Base-by-base conservation (phyloP, 768 basidiomycete species). In the Naganishia antarctica region DNA sequence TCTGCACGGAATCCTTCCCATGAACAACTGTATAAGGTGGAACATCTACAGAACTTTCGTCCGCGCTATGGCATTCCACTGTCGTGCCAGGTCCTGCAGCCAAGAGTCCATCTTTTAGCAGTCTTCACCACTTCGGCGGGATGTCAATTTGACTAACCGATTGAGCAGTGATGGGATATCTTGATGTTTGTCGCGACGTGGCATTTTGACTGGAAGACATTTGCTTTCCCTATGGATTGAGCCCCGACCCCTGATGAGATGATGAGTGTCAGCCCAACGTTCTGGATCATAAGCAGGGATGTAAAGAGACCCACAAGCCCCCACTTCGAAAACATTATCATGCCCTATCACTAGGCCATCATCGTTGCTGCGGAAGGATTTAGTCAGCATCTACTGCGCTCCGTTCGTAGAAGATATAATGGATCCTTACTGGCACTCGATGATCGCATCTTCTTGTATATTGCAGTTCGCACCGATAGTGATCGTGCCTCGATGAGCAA, bases 241-340 rank as follows among this genome's bases (percentile, higher is more conserved):
- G 41, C 43, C 43, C 58, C 49, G 29, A 41, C 46, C 48, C 61
- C 32, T 65, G 37, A 29, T 43, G 61, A 32, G 46, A 53, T 28
- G 25, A 41, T 44, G 31, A 34, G 21, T n/a, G 32, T 29, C 9
- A 9, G 18, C 40, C 16, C 21, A 40, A 26, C 13, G 43, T 16
- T 21, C 23, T 29, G 6, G 51, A 37, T 8, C 5, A 7, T 28
- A 1, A 21, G 18, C 13, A 9, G 13, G n/a, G 5, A 62, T 46
- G 25, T 28, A 8, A 21, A 2, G 48, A 34, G 18, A 85, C 89
- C 67, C 72, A 94, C 94, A 87, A 76, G 87, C 90, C 23, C 89
- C 90, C 60, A 96, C 90, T 79, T 96, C 91, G 71, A 99, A 94
- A 64, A 92, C 80, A 76, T 97, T 97, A 66, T 89, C 86, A 75